A percentile compares a stretch with the other conserved stretches of the same genome.
Evolutionary conservation across 23 red algal species (phyloP).

Genomic region (Cyanidium caldarium): DNA sequence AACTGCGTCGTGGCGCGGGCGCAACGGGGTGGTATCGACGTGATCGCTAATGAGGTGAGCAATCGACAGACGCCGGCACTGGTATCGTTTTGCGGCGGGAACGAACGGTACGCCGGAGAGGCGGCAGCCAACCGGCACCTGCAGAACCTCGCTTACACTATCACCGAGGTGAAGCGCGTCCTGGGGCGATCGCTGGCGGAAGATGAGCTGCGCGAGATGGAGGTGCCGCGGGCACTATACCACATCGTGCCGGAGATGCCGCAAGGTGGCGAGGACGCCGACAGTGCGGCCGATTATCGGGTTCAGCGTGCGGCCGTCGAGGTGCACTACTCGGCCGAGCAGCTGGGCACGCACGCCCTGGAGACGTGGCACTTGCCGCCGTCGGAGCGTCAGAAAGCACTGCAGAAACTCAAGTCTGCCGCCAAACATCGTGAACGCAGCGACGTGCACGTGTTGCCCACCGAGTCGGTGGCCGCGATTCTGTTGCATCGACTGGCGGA

Average conservation of each 20-base stretch:
- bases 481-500: conserved; percentile 38
- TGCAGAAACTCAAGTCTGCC: no score
- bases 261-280: conserved; percentile 17
- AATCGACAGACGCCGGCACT: conserved; percentile 70
- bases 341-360: not conserved
- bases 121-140: conserved; percentile 47
- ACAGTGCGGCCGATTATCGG: conserved; percentile 19
- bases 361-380: conserved; percentile 3
- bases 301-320: conserved; percentile 7
- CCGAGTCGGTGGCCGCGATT: conserved; percentile 50
- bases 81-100: conserved; percentile 54
- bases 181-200: conserved; percentile 28
- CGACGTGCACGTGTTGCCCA: conserved; percentile 17
- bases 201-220: not conserved
- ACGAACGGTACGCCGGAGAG: conserved; percentile 81
- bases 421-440: conserved; percentile 17
- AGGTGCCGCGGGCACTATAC: not conserved
- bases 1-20: conserved; percentile 89
- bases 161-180: conserved; percentile 59
- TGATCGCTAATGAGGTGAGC: conserved; percentile 75
- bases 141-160: conserved; percentile 63
- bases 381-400: not conserved
- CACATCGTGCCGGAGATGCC: conserved; percentile 9
- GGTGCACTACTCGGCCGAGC: not conserved
- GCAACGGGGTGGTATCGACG: conserved; percentile 82